Conservation (phyloP, 179 eudicot genomes). For the Actinidia polygama region DNA sequence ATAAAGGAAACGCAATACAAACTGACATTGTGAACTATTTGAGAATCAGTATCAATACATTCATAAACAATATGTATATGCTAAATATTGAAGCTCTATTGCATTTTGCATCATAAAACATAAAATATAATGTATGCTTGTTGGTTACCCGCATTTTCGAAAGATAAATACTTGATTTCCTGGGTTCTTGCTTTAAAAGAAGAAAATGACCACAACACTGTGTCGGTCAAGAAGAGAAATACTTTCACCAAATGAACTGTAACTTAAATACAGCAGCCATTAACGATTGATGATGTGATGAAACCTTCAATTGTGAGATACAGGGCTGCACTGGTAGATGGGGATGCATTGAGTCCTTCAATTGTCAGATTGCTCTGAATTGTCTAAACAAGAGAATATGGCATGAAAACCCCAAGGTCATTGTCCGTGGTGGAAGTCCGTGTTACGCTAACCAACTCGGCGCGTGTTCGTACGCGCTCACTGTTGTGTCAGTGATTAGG, state of each 20-base stretch:
- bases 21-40: not conserved
- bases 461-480: too few relatives aligned
- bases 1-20: not conserved
- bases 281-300: not conserved
- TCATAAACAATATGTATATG: not conserved
- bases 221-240: not conserved
- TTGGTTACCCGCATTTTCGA: not conserved
- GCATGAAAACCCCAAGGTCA: constrained; percentile 11
- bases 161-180: not conserved
- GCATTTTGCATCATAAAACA: not conserved
- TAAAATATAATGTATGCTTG: not conserved
- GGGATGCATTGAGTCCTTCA: not conserved
- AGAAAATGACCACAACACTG: not conserved
- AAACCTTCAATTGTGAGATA: not conserved
- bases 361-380: not conserved
- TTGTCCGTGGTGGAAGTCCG: not conserved
- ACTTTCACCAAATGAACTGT: not conserved
- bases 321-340: not conserved
- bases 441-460: not conserved
- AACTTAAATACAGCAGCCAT: not conserved
- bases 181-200: not conserved
- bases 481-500: too few relatives aligned
- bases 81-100: not conserved
- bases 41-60: not conserved
- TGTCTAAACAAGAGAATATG: not conserved